Conservation (phyloP, 83 land plant genomes). For the Picea mariana region DNA sequence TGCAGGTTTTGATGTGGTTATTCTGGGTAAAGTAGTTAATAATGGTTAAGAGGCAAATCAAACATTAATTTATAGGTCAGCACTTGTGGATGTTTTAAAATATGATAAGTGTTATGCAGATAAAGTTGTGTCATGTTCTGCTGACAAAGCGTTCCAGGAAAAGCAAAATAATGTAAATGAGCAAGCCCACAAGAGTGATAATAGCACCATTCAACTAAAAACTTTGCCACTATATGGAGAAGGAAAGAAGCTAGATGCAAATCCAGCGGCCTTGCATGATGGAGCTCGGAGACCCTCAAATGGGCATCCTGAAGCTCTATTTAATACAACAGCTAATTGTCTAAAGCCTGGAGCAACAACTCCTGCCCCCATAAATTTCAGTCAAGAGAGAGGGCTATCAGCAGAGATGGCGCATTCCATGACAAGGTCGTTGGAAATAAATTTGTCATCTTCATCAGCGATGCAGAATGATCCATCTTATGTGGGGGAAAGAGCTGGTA, state of each 20-base stretch:
- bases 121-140: no score
- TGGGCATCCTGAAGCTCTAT: neutral
- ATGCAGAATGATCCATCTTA: neutral
- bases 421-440: neutral
- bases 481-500: neutral
- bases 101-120: no score
- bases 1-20: slow-evolving; percentile 5
- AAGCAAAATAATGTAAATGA: slow-evolving; percentile 2
- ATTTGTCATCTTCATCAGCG: neutral
- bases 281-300: neutral
- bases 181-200: neutral
- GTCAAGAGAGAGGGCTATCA: neutral
- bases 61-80: neutral
- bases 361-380: no score
- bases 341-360: no score
- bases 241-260: neutral
- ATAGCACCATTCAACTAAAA: neutral
- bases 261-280: neutral
- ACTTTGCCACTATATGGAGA: neutral
- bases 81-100: neutral
- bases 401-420: slow-evolving; percentile 1
- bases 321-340: no score
- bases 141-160: no score
- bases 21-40: neutral
- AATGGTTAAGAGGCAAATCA: neutral